Conservation (phyloP, 345 rosid genomes). For the Mallotus nudiflorus region DNA sequence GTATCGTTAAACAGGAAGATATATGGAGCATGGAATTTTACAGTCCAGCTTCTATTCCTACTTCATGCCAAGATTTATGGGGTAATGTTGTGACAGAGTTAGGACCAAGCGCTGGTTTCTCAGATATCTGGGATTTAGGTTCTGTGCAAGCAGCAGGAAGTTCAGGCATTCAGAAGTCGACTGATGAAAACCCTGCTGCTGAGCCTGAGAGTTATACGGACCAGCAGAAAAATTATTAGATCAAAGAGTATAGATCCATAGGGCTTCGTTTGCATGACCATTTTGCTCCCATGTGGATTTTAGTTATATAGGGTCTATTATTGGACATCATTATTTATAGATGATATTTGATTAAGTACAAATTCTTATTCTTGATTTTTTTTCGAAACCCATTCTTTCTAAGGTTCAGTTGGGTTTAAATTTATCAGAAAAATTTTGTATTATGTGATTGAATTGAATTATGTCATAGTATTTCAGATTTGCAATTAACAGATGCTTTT, state of each 20-base stretch:
- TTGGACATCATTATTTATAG: conserved; percentile 25
- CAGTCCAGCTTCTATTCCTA: conserved; percentile 40
- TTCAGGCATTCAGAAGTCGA: conserved; percentile 39
- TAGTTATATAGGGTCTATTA: conserved; percentile 16
- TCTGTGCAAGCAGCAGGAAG: conserved; percentile 47
- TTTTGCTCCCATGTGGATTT: too few relatives aligned
- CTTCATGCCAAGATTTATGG: conserved; percentile 56
- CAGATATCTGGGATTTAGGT: conserved; percentile 71
- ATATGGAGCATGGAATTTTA: conserved; percentile 68
- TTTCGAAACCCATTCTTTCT: conserved; percentile 17
- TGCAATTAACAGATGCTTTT: conserved; percentile 9
- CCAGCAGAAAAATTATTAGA: conserved; percentile 30
- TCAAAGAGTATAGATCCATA: conserved; percentile 30
- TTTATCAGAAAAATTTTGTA: conserved; percentile 11
- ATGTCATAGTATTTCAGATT: not conserved
- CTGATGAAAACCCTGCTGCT: conserved; percentile 33
- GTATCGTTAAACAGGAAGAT: conserved; percentile 52
- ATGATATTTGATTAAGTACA: conserved; percentile 27
- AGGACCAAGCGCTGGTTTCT: conserved; percentile 45
- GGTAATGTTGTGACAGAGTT: conserved; percentile 49
- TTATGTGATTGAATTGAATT: not conserved
- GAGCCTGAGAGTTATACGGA: conserved; percentile 30
- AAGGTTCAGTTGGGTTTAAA: conserved; percentile 2
- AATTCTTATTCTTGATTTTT: conserved; percentile 15
- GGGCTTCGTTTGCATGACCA: conserved; percentile 27